phyloP scores from a whole-genome alignment of 2,329 filamentous ascomycete species.

The Cadophora sp. region DNA sequence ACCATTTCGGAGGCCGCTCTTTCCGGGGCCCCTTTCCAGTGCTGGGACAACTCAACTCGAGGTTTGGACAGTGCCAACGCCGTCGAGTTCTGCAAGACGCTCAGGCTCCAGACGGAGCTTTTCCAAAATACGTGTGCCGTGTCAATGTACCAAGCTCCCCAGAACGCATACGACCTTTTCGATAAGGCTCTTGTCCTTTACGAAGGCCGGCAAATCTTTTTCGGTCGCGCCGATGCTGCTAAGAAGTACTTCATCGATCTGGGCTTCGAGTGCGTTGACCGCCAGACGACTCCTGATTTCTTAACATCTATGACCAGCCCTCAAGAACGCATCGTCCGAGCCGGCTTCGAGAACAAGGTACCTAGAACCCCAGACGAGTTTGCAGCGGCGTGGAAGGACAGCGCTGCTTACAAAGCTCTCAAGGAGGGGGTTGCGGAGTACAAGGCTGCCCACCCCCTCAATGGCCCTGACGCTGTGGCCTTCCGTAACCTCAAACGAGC shows the following conservation, averaged over 20 bases:
- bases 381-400: slow-evolving; percentile 50
- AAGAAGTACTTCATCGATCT: too few relatives aligned
- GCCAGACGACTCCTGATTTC: too few relatives aligned
- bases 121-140: slow-evolving; percentile 66
- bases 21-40: slow-evolving; percentile 54
- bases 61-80: slow-evolving; percentile 79
- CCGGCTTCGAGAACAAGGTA: too few relatives aligned
- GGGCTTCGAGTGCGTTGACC: too few relatives aligned
- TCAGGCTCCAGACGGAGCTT: slow-evolving; percentile 52
- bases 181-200: slow-evolving; percentile 74
- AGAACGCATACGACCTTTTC: slow-evolving; percentile 72
- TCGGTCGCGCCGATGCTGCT: too few relatives aligned
- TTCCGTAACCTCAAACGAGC: too few relatives aligned
- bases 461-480: slow-evolving; percentile 44
- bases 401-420: slow-evolving; percentile 50
- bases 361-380: too few relatives aligned
- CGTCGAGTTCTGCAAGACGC: slow-evolving; percentile 72
- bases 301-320: too few relatives aligned
- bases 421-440: slow-evolving; percentile 59
- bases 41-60: slow-evolving; percentile 56
- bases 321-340: too few relatives aligned
- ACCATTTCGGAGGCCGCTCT: slow-evolving; percentile 60
- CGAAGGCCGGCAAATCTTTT: slow-evolving; percentile 33
- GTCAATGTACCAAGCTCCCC: slow-evolving; percentile 77
- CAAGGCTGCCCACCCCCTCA: slow-evolving; percentile 50